Conservation (phyloP, 768 basidiomycete genomes). For the Hygrocybe coccinea region DNA sequence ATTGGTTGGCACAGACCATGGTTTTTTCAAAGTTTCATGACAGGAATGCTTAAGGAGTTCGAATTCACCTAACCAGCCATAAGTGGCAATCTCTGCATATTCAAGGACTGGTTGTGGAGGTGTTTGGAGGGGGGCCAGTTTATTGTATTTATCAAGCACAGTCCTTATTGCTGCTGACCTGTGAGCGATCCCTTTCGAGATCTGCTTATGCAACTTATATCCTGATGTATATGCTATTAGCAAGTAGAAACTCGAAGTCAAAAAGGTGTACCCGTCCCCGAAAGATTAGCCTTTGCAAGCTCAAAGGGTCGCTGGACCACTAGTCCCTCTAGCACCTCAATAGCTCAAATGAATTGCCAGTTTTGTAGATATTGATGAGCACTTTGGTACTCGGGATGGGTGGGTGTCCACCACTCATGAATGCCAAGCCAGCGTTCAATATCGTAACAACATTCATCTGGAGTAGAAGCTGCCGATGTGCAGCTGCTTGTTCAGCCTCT, state of each 20-base stretch:
- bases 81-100: neutral
- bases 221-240: too few species aligned
- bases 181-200: conserved; percentile 24
- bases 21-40: neutral
- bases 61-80: neutral
- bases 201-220: conserved; percentile 29
- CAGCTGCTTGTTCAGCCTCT: too few species aligned
- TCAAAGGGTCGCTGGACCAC: conserved; percentile 30
- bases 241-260: too few species aligned
- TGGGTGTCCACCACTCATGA: neutral
- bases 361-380: neutral
- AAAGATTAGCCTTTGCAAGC: conserved; percentile 23
- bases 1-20: neutral
- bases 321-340: conserved; percentile 27
- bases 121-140: conserved; percentile 15
- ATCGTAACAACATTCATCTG: neutral
- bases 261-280: conserved; percentile 22
- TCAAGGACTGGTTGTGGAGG: conserved; percentile 7
- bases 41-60: neutral
- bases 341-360: conserved; percentile 8
- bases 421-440: neutral
- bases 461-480: too few species aligned
- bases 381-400: neutral
- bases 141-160: conserved; percentile 25
- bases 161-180: conserved; percentile 23